Percentiles rank a stretch among this genome's conserved stretches.
Conservation (phyloP, 805 yeast species). For the Candida sphagnicola region DNA sequence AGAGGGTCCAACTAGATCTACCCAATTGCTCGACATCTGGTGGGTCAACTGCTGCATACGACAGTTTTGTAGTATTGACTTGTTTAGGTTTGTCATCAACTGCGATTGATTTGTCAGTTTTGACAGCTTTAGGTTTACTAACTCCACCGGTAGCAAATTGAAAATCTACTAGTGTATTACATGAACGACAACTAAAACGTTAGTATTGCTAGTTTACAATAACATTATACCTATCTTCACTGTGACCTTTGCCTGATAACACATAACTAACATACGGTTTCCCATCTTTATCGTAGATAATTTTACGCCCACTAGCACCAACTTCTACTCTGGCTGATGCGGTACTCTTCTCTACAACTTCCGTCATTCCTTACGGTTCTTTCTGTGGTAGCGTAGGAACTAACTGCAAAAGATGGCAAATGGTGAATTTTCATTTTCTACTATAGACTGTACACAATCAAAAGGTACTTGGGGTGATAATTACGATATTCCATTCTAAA, state of each 20-base stretch:
- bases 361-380: not conserved
- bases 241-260: not conserved
- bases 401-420: too few species aligned
- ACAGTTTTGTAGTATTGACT: not conserved
- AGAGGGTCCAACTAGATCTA: slow-evolving; percentile 83
- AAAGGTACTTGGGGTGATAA: too few species aligned
- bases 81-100: slow-evolving; percentile 1
- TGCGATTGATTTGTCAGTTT: slow-evolving; percentile 7
- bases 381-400: too few species aligned
- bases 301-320: slow-evolving; percentile 63
- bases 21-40: slow-evolving; percentile 85
- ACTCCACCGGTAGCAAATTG: slow-evolving; percentile 46
- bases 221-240: not conserved
- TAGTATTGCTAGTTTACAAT: slow-evolving; percentile 3
- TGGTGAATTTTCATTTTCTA: too few species aligned
- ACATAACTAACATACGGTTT: slow-evolving; percentile 95
- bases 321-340: slow-evolving; percentile 31
- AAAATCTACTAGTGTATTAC: slow-evolving; percentile 80
- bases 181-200: slow-evolving; percentile 70
- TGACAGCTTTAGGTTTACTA: slow-evolving; percentile 4
- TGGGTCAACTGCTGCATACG: slow-evolving; percentile 58
- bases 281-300: slow-evolving; percentile 82
- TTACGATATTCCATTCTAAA: too few species aligned
- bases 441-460: too few species aligned
- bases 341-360: not conserved